phyloP scores from a whole-genome alignment of 345 rosid genomes.

The Isatis tinctoria region DNA sequence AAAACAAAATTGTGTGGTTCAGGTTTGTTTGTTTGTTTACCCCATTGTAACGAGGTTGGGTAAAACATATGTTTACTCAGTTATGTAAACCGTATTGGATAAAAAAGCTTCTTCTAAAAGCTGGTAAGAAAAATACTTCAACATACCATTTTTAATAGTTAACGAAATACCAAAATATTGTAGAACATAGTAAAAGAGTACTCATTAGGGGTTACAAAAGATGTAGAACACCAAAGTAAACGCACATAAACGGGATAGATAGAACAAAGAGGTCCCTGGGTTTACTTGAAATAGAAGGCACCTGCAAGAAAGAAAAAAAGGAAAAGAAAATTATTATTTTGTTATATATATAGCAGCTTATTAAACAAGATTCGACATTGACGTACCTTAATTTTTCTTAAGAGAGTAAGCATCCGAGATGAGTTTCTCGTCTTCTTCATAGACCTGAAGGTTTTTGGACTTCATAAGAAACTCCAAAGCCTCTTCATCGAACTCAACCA shows the following conservation, averaged over 20 bases:
- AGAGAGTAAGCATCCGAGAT: constrained; percentile 18
- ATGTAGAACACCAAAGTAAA: not conserved
- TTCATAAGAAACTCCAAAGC: constrained; percentile 51
- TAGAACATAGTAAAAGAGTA: not conserved
- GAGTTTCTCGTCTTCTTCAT: constrained; percentile 49
- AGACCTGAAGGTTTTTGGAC: constrained; percentile 49
- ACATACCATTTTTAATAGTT: not conserved
- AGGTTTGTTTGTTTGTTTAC: not conserved
- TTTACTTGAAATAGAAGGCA: not conserved
- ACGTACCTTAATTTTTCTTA: constrained; percentile 19
- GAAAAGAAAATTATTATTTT: not conserved
- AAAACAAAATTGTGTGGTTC: not conserved
- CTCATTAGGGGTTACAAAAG: not conserved
- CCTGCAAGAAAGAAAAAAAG: not conserved
- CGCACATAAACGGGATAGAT: not conserved
- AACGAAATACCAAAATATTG: not conserved
- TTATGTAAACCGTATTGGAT: not conserved
- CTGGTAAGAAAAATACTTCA: not conserved
- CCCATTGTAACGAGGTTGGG: constrained; percentile 11
- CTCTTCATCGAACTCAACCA: constrained; percentile 47
- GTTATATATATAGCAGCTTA: not conserved
- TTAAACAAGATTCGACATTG: not conserved
- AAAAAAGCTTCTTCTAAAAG: not conserved
- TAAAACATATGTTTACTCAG: not conserved
- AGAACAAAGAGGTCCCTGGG: not conserved